Conservation (phyloP, 1,284 basidiomycete genomes). For the Austroboletus niveus region DNA sequence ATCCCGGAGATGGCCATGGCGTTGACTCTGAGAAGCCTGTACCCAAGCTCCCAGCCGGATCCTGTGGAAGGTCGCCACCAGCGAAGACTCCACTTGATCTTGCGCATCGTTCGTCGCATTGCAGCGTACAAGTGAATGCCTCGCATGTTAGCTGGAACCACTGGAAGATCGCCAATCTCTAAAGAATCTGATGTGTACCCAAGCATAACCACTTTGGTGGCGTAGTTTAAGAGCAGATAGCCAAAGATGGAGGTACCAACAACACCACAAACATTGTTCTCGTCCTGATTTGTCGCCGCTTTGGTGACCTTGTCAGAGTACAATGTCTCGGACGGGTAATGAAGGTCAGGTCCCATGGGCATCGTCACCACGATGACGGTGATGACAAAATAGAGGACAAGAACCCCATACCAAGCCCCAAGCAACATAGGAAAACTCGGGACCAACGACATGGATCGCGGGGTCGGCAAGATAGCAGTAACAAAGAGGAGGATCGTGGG, state of each 20-base stretch:
- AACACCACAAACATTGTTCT: conserved; percentile 66
- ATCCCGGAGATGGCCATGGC: conserved; percentile 40
- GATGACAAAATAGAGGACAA: conserved; percentile 26
- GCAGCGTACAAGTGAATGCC: conserved; percentile 50
- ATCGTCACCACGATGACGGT: conserved; percentile 52
- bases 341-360: conserved; percentile 69
- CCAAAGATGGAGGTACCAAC: conserved; percentile 38
- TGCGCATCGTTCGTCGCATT: conserved; percentile 37
- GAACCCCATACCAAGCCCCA: conserved; percentile 26
- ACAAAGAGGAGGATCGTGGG: conserved; percentile 51
- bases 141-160: conserved; percentile 72
- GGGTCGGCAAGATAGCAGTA: conserved; percentile 54
- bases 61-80: conserved; percentile 41
- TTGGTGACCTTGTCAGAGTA: conserved; percentile 71
- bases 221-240: conserved; percentile 69
- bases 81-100: conserved; percentile 37
- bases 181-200: conserved; percentile 71
- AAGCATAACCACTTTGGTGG: conserved; percentile 79
- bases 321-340: conserved; percentile 68
- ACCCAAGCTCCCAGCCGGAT: conserved; percentile 62
- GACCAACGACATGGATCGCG: conserved; percentile 14
- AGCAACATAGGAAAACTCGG: conserved; percentile 11
- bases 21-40: conserved; percentile 59
- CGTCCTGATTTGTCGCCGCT: conserved; percentile 51
- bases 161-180: conserved; percentile 83